Base-by-base conservation (phyloP, 768 basidiomycete species). In the Boletus eberwhitei region DNA sequence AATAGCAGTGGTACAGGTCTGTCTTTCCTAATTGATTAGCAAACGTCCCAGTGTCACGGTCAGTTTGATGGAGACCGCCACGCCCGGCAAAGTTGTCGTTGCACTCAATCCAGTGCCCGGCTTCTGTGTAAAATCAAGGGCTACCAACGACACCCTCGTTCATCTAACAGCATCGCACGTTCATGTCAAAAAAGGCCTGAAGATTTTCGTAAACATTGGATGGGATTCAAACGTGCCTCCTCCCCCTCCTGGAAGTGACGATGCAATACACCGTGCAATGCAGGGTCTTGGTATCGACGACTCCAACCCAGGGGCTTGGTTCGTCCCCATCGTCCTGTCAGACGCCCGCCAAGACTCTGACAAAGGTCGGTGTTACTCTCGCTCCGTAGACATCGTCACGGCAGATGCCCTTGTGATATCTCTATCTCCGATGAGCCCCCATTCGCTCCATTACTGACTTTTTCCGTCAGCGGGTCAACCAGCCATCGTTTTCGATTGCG, bases 141-240 rank as follows among this genome's bases (percentile, higher is more conserved):
- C 78, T 0, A 63, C 78, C 5, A 74, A 77, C 41, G 68, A 77
- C 5, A 74, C 74, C 1, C 55, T 75, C 3, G 50, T 61, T 16
- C 63, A 49, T n/a, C 36, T 53, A 21, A 55, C 62, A 31, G 48
- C 60, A 40, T 39, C 55, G 9, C 56, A 43, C 38, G 9, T 52
- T 6, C 58, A 39, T 8, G 71, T 86, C 19, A 73, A 78, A 12
- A 68, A 74, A 35, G 79, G 78, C 24, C 67, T 71, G 55, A 90
- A 92, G 69, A 68, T 90, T 34, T 92, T 92, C 66, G 71, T 90
- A 31, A 92, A 92, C 62, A 72, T 92, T 14, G 81, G 84, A 17
- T 91, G 83, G 80, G 87, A 88, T 53, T 19, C 71, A 11, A 79
- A 83, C 55, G 80, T 90, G 0, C 89, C 89, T 4, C 77, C 84